A percentile compares a stretch with the other conserved stretches of the same genome.
These are phyloP conservation scores for Penicillium verrucosum DNA, from an alignment of 2,329 filamentous ascomycete species.

Conservation along the genomic window DNA sequence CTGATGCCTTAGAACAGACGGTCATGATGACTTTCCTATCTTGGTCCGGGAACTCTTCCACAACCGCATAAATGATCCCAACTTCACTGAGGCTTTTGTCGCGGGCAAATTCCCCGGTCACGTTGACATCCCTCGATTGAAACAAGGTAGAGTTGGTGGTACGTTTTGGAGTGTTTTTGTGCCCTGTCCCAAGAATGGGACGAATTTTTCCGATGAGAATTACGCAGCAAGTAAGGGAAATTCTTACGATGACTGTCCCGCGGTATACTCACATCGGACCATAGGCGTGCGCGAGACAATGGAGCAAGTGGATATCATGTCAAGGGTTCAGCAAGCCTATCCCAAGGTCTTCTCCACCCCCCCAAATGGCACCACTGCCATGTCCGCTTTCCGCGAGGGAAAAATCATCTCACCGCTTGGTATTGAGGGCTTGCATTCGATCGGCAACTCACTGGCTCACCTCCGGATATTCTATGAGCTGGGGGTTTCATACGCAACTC, in stretches of 20 bases:
- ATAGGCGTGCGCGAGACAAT: slow-evolving; percentile 34
- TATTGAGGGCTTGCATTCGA: slow-evolving; percentile 88
- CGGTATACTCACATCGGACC: not conserved
- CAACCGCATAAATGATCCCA: slow-evolving; percentile 72
- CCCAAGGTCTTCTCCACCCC: slow-evolving; percentile 53
- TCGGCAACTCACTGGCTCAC: slow-evolving; percentile 69
- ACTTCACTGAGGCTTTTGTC: slow-evolving; percentile 73
- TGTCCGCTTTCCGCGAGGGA: slow-evolving; percentile 57
- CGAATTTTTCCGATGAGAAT: slow-evolving; percentile 69
- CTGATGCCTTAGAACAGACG: slow-evolving; percentile 55
- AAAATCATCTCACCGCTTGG: slow-evolving; percentile 74
- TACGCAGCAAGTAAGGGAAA: slow-evolving; percentile 59
- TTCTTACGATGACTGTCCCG: slow-evolving; percentile 23
- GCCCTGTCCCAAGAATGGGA: slow-evolving; percentile 68
- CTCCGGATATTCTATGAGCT: slow-evolving; percentile 72
- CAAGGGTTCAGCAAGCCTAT: slow-evolving; percentile 34
- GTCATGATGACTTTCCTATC: slow-evolving; percentile 84
- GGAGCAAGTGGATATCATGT: slow-evolving; percentile 38
- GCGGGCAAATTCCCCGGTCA: slow-evolving; percentile 66
- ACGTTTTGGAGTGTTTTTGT: slow-evolving; percentile 92
- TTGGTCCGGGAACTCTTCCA: slow-evolving; percentile 63
- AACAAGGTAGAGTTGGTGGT: slow-evolving; percentile 64
- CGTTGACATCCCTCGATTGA: slow-evolving; percentile 74
- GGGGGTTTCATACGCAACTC: slow-evolving; percentile 80
- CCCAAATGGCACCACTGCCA: slow-evolving; percentile 59